Percentiles rank a stretch among this genome's conserved stretches.
These are phyloP conservation scores for Sporisorium reilianum DNA, from an alignment of 1,284 basidiomycete genomes.

Conservation along the genomic window DNA sequence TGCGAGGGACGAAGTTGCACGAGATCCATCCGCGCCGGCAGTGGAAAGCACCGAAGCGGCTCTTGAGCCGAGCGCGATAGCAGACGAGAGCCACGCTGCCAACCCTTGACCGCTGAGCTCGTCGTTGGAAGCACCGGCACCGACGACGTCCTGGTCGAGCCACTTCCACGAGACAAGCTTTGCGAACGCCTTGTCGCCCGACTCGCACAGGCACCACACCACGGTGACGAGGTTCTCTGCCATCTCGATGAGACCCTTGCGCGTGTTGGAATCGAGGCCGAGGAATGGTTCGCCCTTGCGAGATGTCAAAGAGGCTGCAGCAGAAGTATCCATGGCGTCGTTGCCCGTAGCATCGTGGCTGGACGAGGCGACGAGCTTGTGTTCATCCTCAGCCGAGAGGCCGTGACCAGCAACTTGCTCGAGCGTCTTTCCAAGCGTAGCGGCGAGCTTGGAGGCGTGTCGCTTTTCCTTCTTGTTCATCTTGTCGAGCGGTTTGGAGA, in stretches of 20 bases:
- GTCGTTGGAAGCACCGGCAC: conserved; percentile 10
- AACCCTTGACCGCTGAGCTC: conserved; percentile 47
- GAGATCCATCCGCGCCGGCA: conserved; percentile 25
- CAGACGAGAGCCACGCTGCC: conserved; percentile 51
- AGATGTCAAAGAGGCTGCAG: background rate
- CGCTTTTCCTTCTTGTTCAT: conserved; percentile 69
- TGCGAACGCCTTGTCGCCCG: conserved; percentile 52
- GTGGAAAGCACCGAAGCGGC: conserved; percentile 39
- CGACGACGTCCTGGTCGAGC: conserved; percentile 36
- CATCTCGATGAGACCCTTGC: conserved; percentile 56
- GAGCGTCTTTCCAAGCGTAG: conserved; percentile 41
- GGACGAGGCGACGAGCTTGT: conserved; percentile 27
- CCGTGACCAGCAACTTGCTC: conserved; percentile 38
- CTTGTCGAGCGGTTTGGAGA: conserved; percentile 61
- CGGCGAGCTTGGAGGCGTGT: conserved; percentile 60
- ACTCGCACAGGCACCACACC: conserved; percentile 53
- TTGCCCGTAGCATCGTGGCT: background rate
- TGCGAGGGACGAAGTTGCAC: conserved; percentile 15
- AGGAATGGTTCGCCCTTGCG: conserved; percentile 40
- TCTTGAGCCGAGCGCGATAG: conserved; percentile 43
- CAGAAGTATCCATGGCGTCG: conserved; percentile 21
- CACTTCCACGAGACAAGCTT: conserved; percentile 52
- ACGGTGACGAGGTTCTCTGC: conserved; percentile 56
- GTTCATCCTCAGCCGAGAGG: conserved; percentile 31
- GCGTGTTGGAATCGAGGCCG: conserved; percentile 41